Conservation (phyloP, 305 asterid genomes). For the Rubia tinctorum region DNA sequence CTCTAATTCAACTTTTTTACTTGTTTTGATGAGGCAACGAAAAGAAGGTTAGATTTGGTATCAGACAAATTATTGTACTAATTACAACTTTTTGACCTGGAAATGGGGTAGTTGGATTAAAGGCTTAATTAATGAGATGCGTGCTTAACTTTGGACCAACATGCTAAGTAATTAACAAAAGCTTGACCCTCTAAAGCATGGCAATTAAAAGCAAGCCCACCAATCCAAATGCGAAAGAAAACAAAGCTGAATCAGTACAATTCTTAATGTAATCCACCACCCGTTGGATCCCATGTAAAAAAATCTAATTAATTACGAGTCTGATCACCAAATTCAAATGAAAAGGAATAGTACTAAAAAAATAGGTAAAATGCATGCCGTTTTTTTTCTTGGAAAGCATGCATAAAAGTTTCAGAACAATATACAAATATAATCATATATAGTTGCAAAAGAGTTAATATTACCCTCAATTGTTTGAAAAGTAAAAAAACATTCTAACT, state of each 20-base stretch:
- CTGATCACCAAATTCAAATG: no score
- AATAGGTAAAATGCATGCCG: no score
- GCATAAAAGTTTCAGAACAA: no score
- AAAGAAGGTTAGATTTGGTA: slow-evolving; percentile 6
- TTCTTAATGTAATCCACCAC: slow-evolving; percentile 13
- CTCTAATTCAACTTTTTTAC: no score
- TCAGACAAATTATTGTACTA: slow-evolving; percentile 7
- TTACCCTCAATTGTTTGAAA: no score
- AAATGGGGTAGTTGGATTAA: slow-evolving; percentile 11
- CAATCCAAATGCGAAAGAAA: not conserved
- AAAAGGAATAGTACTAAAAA: no score
- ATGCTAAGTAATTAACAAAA: slow-evolving; percentile 12
- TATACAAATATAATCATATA: no score
- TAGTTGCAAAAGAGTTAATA: no score
- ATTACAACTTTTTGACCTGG: slow-evolving; percentile 17
- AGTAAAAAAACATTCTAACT: no score
- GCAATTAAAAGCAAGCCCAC: slow-evolving; percentile 15
- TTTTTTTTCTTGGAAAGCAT: no score
- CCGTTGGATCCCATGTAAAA: slow-evolving; percentile 9
- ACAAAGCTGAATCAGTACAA: slow-evolving; percentile 8
- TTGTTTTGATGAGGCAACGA: not conserved
- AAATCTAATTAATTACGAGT: no score
- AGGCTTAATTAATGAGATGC: slow-evolving; percentile 12
- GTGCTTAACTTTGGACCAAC: slow-evolving; percentile 29
- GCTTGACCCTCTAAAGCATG: slow-evolving; percentile 24